A percentile compares a stretch with the other conserved stretches of the same genome.
These are phyloP conservation scores for Fraxinus greggii DNA, from an alignment of 305 asterid genomes.

Conservation along the genomic window DNA sequence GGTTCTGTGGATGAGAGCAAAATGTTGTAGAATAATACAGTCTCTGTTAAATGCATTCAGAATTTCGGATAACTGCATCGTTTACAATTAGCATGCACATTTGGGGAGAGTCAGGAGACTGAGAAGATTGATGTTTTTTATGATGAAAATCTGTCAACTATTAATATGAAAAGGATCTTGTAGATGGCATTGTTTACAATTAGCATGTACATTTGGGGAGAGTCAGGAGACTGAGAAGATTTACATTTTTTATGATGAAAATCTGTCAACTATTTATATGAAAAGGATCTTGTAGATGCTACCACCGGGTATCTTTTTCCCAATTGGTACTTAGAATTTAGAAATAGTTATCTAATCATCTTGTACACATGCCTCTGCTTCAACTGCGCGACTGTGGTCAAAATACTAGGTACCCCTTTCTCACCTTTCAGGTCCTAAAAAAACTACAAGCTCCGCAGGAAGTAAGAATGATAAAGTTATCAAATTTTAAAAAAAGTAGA, in stretches of 20 bases:
- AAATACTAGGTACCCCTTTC: neutral
- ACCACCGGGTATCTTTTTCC: conserved; percentile 9
- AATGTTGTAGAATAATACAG: neutral
- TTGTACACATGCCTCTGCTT: neutral
- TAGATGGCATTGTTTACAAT: too few species aligned
- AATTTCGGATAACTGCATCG: neutral
- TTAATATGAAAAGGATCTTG: neutral
- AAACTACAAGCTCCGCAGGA: neutral
- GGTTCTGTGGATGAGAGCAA: conserved; percentile 2
- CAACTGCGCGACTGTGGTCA: neutral
- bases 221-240: too few species aligned
- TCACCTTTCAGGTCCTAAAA: neutral
- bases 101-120: conserved; percentile 9
- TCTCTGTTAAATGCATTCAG: neutral
- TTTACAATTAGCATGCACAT: neutral
- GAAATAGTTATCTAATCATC: neutral
- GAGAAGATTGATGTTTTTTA: neutral
- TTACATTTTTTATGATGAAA: too few species aligned
- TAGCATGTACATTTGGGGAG: too few species aligned
- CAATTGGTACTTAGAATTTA: neutral
- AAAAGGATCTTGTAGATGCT: neutral
- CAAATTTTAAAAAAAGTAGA: neutral
- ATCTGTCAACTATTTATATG: neutral
- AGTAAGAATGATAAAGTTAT: neutral
- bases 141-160: neutral